Percentiles rank a stretch among this genome's conserved stretches.
Evolutionary conservation across 2,329 filamentous ascomycete species (phyloP).

Genomic region (Harringtonia lauricola): DNA sequence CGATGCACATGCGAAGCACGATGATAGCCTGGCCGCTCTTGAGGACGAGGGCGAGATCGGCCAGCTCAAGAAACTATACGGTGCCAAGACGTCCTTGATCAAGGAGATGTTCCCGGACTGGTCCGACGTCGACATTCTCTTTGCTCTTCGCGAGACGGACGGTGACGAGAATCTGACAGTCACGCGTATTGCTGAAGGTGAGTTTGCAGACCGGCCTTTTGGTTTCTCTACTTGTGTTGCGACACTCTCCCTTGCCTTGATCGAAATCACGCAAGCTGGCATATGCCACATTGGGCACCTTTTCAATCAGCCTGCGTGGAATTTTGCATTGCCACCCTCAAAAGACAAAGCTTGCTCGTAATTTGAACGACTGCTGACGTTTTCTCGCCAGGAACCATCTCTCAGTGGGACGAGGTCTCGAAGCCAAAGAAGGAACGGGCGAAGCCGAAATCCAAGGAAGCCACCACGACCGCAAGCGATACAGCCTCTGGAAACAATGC

Average conservation of each 20-base stretch:
- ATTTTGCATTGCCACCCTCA: too few species aligned
- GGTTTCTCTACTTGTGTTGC: too few species aligned
- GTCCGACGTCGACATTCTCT: constrained; percentile 90
- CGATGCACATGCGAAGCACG: constrained; percentile 45
- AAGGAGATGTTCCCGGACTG: constrained; percentile 92
- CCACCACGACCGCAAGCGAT: constrained; percentile 36
- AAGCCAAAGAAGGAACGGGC: constrained; percentile 66
- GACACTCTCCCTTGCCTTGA: not conserved
- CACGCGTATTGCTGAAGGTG: constrained; percentile 72
- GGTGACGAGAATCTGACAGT: constrained; percentile 67
- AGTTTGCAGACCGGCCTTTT: constrained; percentile 1
- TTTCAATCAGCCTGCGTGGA: too few species aligned
- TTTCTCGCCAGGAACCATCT: constrained; percentile 51
- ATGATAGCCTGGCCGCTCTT: constrained; percentile 49
- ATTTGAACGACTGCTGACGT: too few species aligned
- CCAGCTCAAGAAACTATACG: constrained; percentile 84
- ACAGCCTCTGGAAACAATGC: constrained; percentile 31
- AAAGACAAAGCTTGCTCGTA: too few species aligned
- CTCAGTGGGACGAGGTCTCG: constrained; percentile 76
- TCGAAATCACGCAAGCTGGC: not conserved
- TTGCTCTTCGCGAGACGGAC: constrained; percentile 80
- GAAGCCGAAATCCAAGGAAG: constrained; percentile 62
- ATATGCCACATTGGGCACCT: too few species aligned
- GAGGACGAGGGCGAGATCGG: constrained; percentile 83
- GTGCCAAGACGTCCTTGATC: constrained; percentile 65